These are phyloP conservation scores for Phaeolepiota aurea DNA, from an alignment of 768 basidiomycete species.

Conservation along the genomic window DNA sequence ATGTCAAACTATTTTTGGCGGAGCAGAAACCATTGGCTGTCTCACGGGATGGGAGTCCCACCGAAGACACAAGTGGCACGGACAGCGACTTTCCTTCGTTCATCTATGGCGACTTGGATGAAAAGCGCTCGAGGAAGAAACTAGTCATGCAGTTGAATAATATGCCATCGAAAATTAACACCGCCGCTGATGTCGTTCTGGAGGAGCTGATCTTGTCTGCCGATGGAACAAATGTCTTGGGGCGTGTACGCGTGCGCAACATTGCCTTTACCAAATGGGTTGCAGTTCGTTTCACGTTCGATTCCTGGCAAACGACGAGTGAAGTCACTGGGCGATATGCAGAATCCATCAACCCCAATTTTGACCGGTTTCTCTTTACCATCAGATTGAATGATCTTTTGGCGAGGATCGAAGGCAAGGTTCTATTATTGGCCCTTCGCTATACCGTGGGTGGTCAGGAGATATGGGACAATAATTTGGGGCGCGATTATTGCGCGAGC, in stretches of 20 bases:
- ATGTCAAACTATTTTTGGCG: conserved; percentile 89
- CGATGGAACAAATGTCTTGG: conserved; percentile 52
- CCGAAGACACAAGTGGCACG: conserved; percentile 73
- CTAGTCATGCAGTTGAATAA: conserved; percentile 61
- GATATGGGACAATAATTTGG: conserved; percentile 88
- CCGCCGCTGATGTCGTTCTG: conserved; percentile 39
- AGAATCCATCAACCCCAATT: conserved; percentile 35
- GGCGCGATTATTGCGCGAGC: conserved; percentile 68
- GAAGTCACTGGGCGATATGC: conserved; percentile 78
- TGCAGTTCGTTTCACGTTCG: conserved; percentile 86
- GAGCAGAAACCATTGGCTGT: conserved; percentile 95
- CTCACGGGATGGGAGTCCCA: conserved; percentile 83
- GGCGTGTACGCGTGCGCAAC: conserved; percentile 74
- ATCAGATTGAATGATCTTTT: conserved; percentile 76
- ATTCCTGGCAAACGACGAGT: conserved; percentile 92
- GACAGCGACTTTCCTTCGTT: conserved; percentile 70
- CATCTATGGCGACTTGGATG: conserved; percentile 42
- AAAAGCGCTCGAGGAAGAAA: conserved; percentile 20
- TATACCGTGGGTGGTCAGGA: conserved; percentile 66
- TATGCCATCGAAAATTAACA: conserved; percentile 41
- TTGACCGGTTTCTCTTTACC: conserved; percentile 72
- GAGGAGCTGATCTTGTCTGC: conserved; percentile 45
- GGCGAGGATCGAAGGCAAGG: conserved; percentile 73
- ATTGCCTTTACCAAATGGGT: conserved; percentile 84
- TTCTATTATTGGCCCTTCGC: conserved; percentile 69